phyloP scores from a whole-genome alignment of 768 basidiomycete genomes.

The Auricularia heimuer region DNA sequence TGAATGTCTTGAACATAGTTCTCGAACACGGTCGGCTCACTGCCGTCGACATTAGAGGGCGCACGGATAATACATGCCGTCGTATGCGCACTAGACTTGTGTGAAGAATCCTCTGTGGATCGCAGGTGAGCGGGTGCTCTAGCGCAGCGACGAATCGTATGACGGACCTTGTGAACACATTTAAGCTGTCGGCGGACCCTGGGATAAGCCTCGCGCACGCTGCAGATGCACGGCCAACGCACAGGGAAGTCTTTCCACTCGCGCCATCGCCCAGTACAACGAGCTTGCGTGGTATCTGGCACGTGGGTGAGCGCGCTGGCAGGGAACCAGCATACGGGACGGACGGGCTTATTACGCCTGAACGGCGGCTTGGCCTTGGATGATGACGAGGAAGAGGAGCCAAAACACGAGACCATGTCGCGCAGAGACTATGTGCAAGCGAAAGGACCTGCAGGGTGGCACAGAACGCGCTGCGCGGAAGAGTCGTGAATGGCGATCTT shows the following conservation, averaged over 20 bases:
- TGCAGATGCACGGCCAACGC: slow-evolving; percentile 23
- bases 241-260: slow-evolving; percentile 47
- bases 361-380: slow-evolving; percentile 33
- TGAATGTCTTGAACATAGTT: slow-evolving; percentile 89
- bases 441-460: not conserved
- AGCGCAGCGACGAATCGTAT: slow-evolving; percentile 45
- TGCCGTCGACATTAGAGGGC: slow-evolving; percentile 19
- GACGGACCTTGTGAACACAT: slow-evolving; percentile 16
- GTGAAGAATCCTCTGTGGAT: slow-evolving; percentile 82
- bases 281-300: slow-evolving; percentile 47
- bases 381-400: not conserved
- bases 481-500: not conserved
- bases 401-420: not conserved
- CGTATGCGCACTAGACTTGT: slow-evolving; percentile 67
- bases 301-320: slow-evolving; percentile 4
- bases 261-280: slow-evolving; percentile 97
- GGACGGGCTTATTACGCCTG: slow-evolving; percentile 44
- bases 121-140: slow-evolving; percentile 23
- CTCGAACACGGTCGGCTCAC: slow-evolving; percentile 93
- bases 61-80: not conserved
- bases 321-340: slow-evolving; percentile 9
- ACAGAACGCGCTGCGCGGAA: not conserved
- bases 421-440: no score
- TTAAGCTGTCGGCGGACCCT: slow-evolving; percentile 10
- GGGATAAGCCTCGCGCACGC: slow-evolving; percentile 7